phyloP scores from a whole-genome alignment of 2,329 filamentous ascomycete genomes.

The Colletotrichum sp. region DNA sequence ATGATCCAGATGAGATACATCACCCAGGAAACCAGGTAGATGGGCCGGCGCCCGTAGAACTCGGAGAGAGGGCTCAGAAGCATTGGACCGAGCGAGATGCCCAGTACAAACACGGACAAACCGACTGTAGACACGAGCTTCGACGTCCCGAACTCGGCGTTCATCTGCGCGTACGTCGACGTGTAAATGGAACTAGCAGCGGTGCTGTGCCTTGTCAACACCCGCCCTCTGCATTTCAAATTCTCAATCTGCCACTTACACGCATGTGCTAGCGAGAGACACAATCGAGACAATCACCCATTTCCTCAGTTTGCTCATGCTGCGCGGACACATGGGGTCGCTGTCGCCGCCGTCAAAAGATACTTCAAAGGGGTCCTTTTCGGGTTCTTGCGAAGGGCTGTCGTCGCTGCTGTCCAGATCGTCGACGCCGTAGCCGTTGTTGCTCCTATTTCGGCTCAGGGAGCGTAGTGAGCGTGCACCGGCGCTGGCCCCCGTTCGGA shows the following conservation, averaged over 20 bases:
- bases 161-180: slow-evolving; percentile 78
- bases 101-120: slow-evolving; percentile 82
- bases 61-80: slow-evolving; percentile 69
- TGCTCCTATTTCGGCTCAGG: slow-evolving; percentile 38
- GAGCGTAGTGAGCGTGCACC: slow-evolving; percentile 20
- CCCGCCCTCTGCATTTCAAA: neutral
- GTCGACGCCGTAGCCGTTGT: slow-evolving; percentile 50
- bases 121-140: slow-evolving; percentile 79
- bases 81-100: slow-evolving; percentile 69
- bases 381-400: slow-evolving; percentile 17
- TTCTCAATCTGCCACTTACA: slow-evolving; percentile 68
- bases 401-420: slow-evolving; percentile 27
- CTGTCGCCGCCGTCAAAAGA: slow-evolving; percentile 73
- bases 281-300: slow-evolving; percentile 82
- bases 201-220: slow-evolving; percentile 57
- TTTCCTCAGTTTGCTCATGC: slow-evolving; percentile 68
- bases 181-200: slow-evolving; percentile 91
- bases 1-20: slow-evolving; percentile 83
- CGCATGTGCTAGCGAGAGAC: slow-evolving; percentile 77
- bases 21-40: slow-evolving; percentile 77
- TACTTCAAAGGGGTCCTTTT: slow-evolving; percentile 66
- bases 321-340: slow-evolving; percentile 78
- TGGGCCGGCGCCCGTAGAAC: slow-evolving; percentile 83
- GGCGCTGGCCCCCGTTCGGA: slow-evolving; percentile 23
- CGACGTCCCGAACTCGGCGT: slow-evolving; percentile 74